Conservation (phyloP, 164 flowering plant species). For the Magnolia changhungtana region DNA sequence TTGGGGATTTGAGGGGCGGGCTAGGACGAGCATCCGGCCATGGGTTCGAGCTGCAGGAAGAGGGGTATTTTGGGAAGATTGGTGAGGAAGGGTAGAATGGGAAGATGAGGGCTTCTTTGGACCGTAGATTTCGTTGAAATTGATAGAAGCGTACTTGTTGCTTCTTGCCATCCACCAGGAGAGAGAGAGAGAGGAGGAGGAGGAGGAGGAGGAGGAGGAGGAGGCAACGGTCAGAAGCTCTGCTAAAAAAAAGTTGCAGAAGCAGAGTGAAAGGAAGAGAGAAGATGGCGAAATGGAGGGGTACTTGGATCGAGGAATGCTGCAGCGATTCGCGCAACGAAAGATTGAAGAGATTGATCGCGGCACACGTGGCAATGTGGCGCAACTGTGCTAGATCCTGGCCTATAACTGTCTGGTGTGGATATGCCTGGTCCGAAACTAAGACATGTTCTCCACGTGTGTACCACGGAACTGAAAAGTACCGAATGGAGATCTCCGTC, state of each 20-base stretch:
- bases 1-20: slow-evolving; percentile 46
- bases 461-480: no score
- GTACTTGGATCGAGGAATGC: background rate
- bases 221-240: no score
- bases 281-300: background rate
- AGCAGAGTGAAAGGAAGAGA: background rate
- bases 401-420: no score
- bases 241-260: background rate
- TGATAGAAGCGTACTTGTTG: slow-evolving; percentile 66
- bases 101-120: slow-evolving; percentile 16
- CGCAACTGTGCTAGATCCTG: no score
- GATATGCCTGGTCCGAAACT: no score
- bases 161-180: slow-evolving; percentile 66
- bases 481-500: no score
- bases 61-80: slow-evolving; percentile 20
- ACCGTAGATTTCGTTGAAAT: slow-evolving; percentile 71
- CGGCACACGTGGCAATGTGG: background rate
- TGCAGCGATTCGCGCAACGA: background rate
- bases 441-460: no score
- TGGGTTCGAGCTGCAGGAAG: slow-evolving; percentile 31
- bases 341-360: background rate
- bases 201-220: background rate
- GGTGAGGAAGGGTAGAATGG: slow-evolving; percentile 8
- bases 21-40: slow-evolving; percentile 75
- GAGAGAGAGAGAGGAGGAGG: slow-evolving; percentile 6